Percentiles rank a stretch among this genome's conserved stretches.
Conservation (phyloP, 495 filamentous ascomycete species). For the Aspergillus incahuasiensis region DNA sequence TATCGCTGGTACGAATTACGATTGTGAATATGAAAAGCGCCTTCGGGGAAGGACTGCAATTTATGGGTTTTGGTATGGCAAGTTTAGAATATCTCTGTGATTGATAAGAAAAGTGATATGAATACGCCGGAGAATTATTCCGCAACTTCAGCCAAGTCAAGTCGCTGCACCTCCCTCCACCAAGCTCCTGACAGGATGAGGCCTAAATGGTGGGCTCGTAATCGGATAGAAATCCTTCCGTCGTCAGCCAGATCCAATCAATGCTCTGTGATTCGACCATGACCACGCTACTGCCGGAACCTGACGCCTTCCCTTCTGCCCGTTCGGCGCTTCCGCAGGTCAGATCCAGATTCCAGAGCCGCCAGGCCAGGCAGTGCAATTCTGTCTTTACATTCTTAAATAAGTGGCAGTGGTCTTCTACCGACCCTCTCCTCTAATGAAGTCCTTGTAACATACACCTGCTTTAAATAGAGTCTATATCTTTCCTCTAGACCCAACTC, state of each 20-base stretch:
- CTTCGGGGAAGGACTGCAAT: constrained; percentile 8
- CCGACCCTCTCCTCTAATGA: no score
- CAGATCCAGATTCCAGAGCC: no score
- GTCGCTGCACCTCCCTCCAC: neutral
- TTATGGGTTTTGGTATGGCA: constrained; percentile 4
- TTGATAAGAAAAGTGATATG: constrained; percentile 10
- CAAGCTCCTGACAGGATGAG: neutral
- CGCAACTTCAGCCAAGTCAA: neutral
- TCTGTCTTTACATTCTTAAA: no score
- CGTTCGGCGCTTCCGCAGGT: no score
- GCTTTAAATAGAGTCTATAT: no score
- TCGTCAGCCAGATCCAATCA: neutral
- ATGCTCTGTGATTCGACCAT: neutral
- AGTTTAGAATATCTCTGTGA: constrained; percentile 12
- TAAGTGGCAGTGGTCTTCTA: no score
- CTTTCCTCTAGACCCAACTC: neutral
- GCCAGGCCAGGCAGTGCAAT: no score
- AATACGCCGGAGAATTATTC: neutral
- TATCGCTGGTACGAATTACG: constrained; percentile 4
- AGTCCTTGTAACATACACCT: neutral
- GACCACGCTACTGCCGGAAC: neutral
- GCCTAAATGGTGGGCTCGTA: neutral
- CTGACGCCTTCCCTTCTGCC: no score
- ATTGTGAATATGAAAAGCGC: constrained; percentile 9
- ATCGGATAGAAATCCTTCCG: neutral